Conservation (phyloP, 805 yeast genomes). For the Candida fluviatilis region DNA sequence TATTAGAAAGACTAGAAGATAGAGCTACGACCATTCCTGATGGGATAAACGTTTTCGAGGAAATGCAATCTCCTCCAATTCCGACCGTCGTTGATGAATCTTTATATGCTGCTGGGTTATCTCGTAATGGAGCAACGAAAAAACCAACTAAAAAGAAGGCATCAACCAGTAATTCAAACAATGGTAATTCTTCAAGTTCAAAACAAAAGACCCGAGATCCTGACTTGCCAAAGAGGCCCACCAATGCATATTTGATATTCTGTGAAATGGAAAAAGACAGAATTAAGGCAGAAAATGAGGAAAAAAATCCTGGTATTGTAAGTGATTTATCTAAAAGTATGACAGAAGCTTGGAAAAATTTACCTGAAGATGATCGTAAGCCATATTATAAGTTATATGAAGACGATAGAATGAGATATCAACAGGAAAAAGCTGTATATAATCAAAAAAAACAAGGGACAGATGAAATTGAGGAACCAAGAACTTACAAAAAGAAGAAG, state of each 20-base stretch:
- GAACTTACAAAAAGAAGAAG: slow-evolving; percentile 5
- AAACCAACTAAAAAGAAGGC: slow-evolving; percentile 16
- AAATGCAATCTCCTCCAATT: slow-evolving; percentile 39
- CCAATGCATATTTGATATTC: slow-evolving; percentile 82
- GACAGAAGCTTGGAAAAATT: slow-evolving; percentile 81
- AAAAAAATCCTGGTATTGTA: slow-evolving; percentile 41
- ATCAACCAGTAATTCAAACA: slow-evolving; percentile 13
- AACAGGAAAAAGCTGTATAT: slow-evolving; percentile 63
- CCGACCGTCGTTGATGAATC: slow-evolving; percentile 34
- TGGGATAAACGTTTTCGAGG: slow-evolving; percentile 22
- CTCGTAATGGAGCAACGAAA: slow-evolving; percentile 17
- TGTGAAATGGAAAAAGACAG: slow-evolving; percentile 84
- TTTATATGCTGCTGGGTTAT: slow-evolving; percentile 17
- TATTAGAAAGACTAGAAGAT: slow-evolving; percentile 75
- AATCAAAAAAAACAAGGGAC: slow-evolving; percentile 22
- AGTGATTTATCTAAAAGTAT: slow-evolving; percentile 70
- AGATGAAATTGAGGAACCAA: slow-evolving; percentile 10
- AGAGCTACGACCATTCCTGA: slow-evolving; percentile 35
- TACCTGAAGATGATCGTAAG: slow-evolving; percentile 63
- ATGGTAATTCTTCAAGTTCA: slow-evolving; percentile 18
- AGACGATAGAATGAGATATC: slow-evolving; percentile 73
- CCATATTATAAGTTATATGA: slow-evolving; percentile 75
- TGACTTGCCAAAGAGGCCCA: slow-evolving; percentile 80
- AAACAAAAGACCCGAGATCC: slow-evolving; percentile 63
- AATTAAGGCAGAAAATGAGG: slow-evolving; percentile 54